Conservation (phyloP, 2,329 filamentous ascomycete genomes). For the Fusarium sp. region DNA sequence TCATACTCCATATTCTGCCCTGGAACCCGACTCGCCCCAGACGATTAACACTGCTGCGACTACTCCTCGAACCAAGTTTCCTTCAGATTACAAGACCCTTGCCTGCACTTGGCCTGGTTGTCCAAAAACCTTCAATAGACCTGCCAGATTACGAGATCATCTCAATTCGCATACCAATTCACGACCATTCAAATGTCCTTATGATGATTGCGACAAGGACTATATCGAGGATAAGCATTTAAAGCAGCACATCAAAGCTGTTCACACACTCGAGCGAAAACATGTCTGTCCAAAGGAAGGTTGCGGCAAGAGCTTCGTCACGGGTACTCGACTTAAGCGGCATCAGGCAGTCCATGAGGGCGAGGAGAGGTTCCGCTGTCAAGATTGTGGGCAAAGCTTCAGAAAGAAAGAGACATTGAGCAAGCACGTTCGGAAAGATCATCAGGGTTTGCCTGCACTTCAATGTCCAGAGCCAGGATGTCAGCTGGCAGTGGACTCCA, state of each 20-base stretch:
- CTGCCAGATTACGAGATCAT: constrained; percentile 82
- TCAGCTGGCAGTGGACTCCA: constrained; percentile 77
- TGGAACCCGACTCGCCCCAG: constrained; percentile 50
- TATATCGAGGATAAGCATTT: constrained; percentile 91
- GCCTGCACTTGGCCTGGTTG: constrained; percentile 81
- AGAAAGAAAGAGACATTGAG: constrained; percentile 89
- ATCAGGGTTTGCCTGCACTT: constrained; percentile 79
- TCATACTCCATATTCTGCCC: constrained; percentile 52
- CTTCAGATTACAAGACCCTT: constrained; percentile 81
- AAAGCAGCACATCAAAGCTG: constrained; percentile 84
- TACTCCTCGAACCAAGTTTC: constrained; percentile 66
- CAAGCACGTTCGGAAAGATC: constrained; percentile 82
- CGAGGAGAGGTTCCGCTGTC: constrained; percentile 80
- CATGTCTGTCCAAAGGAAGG: constrained; percentile 78
- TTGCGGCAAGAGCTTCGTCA: constrained; percentile 86
- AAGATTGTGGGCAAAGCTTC: constrained; percentile 81
- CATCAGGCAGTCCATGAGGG: constrained; percentile 82
- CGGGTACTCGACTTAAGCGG: constrained; percentile 79
- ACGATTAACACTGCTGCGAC: constrained; percentile 51
- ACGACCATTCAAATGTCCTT: constrained; percentile 79
- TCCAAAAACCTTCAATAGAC: constrained; percentile 87
- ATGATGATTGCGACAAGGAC: constrained; percentile 80
- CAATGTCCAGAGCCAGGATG: constrained; percentile 75
- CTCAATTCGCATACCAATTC: constrained; percentile 88
- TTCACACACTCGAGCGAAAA: constrained; percentile 78